Conservation (phyloP, 2,329 filamentous ascomycete genomes). For the Phaeoacremonium minimum region DNA sequence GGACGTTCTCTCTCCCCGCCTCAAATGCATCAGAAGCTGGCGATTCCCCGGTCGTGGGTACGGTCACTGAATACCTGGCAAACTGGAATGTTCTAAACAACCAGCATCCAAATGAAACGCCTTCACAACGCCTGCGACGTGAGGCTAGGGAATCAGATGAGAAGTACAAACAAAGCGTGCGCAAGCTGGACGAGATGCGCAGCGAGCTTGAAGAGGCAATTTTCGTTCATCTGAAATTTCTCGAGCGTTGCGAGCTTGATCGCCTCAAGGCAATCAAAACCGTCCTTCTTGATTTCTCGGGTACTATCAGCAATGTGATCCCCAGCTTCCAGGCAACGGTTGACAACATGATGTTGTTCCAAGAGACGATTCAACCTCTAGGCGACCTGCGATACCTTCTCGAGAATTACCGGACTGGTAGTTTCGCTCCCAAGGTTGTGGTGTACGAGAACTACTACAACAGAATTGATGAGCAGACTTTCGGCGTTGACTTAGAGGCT, state of each 20-base stretch:
- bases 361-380: conserved; percentile 93
- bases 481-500: conserved; percentile 96
- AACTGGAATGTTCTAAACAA: conserved; percentile 94
- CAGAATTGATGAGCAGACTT: conserved; percentile 94
- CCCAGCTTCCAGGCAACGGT: conserved; percentile 92
- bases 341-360: conserved; percentile 98
- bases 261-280: conserved; percentile 97
- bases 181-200: conserved; percentile 82
- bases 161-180: conserved; percentile 82
- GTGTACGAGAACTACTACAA: conserved; percentile 99
- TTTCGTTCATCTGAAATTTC: conserved; percentile 85
- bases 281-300: conserved; percentile 94
- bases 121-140: conserved; percentile 76
- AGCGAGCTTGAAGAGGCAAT: conserved; percentile 97
- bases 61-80: conserved; percentile 82
- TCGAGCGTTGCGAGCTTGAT: conserved; percentile 95
- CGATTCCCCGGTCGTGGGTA: conserved; percentile 79
- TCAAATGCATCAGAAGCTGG: conserved; percentile 47
- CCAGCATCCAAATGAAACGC: conserved; percentile 88
- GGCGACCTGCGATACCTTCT: conserved; percentile 90
- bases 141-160: conserved; percentile 90
- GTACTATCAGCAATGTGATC: conserved; percentile 95
- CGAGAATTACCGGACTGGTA: conserved; percentile 94
- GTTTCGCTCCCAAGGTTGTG: conserved; percentile 83
- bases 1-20: conserved; percentile 69